A percentile compares a stretch with the other conserved stretches of the same genome.
Conservation (phyloP, 257 asterid genomes). For the Penstemon davidsonii region DNA sequence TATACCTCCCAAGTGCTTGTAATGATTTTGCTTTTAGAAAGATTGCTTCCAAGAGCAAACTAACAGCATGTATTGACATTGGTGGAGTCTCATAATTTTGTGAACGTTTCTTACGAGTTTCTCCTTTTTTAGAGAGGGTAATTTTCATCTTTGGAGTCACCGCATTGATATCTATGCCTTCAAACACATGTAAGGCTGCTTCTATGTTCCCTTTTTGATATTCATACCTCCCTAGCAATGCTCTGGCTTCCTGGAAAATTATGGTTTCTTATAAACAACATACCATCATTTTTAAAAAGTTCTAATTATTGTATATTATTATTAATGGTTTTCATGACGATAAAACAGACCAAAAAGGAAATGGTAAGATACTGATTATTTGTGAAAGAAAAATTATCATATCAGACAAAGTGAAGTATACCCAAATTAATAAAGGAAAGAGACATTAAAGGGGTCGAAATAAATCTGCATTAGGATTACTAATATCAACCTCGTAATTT, state of each 20-base stretch:
- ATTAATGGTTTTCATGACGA: not conserved
- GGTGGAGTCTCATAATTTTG: slow-evolving; percentile 55
- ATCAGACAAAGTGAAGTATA: slow-evolving; percentile 13
- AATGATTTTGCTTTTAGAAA: slow-evolving; percentile 81
- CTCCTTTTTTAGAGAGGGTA: slow-evolving; percentile 57
- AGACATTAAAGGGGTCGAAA: not conserved
- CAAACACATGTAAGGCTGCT: slow-evolving; percentile 90
- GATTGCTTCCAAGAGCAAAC: slow-evolving; percentile 83
- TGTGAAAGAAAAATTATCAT: not conserved
- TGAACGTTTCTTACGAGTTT: slow-evolving; percentile 51
- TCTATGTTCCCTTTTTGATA: slow-evolving; percentile 87
- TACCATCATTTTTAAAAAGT: slow-evolving; percentile 17
- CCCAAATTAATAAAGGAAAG: slow-evolving; percentile 1
- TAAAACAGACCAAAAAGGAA: not conserved
- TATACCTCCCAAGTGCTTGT: slow-evolving; percentile 77
- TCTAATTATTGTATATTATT: not conserved
- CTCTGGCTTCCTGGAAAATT: slow-evolving; percentile 87
- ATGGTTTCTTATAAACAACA: not conserved
- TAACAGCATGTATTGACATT: slow-evolving; percentile 84
- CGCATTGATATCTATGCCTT: slow-evolving; percentile 82
- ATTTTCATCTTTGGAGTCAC: slow-evolving; percentile 74
- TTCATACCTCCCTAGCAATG: slow-evolving; percentile 86
- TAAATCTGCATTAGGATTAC: not conserved
- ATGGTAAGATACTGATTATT: not conserved
- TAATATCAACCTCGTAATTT: slow-evolving; percentile 68